Base-by-base conservation (phyloP, 2,329 filamentous ascomycete genomes). In the Exophiala alcalophila region DNA sequence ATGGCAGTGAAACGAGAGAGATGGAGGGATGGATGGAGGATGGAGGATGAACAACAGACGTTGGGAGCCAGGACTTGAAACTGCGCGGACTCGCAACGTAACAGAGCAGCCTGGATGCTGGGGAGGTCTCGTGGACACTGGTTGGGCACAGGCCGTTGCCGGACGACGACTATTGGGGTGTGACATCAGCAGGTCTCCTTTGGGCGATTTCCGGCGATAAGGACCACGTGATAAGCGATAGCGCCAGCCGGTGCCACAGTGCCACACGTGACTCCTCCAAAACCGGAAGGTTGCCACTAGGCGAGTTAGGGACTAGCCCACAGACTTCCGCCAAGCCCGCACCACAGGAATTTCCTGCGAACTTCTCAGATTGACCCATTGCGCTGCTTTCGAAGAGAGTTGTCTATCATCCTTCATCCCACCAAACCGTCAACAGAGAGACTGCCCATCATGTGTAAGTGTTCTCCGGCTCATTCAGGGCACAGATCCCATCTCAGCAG, bases 381-480 rank as follows among this genome's bases (percentile, higher is more conserved):
- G n/a, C n/a, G 18, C 19, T 21, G 33, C 27, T 21, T 25, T n/a
- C 18, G 29, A 37, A 46, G 21, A 40, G 11, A 31, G n/a, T n/a
- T n/a, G n/a, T n/a, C n/a, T n/a, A n/a, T n/a, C n/a, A n/a, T n/a
- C n/a, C n/a, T n/a, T n/a, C n/a, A n/a, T n/a, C n/a, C n/a, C 19
- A 29, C 33, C 28, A 45, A 40, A 36, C 21, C 33, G 11, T 43
- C 38, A 47, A 47, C 27, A n/a, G 50, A 53, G 48, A 42, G 44
- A 63, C 65, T 66, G 67, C 67, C 68, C 66, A 70, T 67, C 66
- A 71, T 71, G 68, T 71, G 68, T 70, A 70, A 57, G 68, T 70
- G 49, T 16, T 9, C 18, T 25, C 18, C 7, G 14, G 9, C 9
- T 28, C 21, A 30, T 8, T 2, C 1, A 14, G 10, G 9, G 11